Conservation (phyloP, 345 rosid species). For the Aquilaria malaccensis region DNA sequence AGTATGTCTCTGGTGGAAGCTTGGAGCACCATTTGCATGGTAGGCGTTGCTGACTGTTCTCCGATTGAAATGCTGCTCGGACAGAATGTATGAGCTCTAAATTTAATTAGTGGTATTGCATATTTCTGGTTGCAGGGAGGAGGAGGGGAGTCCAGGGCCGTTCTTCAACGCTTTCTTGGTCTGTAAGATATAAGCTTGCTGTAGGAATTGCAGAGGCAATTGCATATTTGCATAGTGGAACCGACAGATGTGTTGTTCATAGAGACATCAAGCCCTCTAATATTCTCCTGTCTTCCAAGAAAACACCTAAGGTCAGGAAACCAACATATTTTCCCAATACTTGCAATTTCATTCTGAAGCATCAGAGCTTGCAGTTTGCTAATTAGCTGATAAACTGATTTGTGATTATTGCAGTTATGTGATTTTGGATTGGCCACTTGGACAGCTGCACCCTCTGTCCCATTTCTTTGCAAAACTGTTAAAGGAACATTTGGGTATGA, state of each 20-base stretch:
- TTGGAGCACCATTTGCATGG: slow-evolving; percentile 84
- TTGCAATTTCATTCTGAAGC: background rate
- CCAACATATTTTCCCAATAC: background rate
- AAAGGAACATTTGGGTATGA: slow-evolving; percentile 97
- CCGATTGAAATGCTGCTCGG: background rate
- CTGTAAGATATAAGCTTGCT: slow-evolving; percentile 73
- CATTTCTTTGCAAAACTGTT: slow-evolving; percentile 91
- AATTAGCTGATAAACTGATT: background rate
- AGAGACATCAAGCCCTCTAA: slow-evolving; percentile 96
- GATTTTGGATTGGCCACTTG: slow-evolving; percentile 95
- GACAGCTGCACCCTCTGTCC: slow-evolving; percentile 89
- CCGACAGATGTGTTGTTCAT: slow-evolving; percentile 85
- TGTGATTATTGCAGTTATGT: slow-evolving; percentile 51
- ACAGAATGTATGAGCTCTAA: background rate
- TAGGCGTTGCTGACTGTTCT: slow-evolving; percentile 19
- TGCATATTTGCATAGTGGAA: slow-evolving; percentile 72
- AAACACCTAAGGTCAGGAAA: slow-evolving; percentile 53
- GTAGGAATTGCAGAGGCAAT: slow-evolving; percentile 79
- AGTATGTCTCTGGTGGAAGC: slow-evolving; percentile 87
- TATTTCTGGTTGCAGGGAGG: slow-evolving; percentile 39
- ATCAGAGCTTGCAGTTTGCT: background rate
- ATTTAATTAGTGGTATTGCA: slow-evolving; percentile 13
- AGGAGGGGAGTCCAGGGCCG: slow-evolving; percentile 40
- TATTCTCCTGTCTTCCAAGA: slow-evolving; percentile 87
- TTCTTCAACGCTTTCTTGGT: slow-evolving; percentile 48